phyloP scores from a whole-genome alignment of 2,329 filamentous ascomycete genomes.

The Cercospora sesami region DNA sequence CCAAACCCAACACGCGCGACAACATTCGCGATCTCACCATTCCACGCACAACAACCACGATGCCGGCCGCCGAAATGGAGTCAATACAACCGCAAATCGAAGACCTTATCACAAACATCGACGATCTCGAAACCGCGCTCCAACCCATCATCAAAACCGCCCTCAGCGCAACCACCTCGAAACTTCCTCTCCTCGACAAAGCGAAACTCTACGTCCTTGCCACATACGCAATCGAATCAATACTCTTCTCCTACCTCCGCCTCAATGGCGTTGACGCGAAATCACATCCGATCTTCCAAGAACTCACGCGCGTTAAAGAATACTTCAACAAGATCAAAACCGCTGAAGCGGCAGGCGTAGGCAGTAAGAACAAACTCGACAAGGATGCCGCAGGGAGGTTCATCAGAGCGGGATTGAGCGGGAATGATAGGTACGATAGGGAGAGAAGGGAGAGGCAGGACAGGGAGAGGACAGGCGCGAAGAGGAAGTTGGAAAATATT shows the following conservation, averaged over 20 bases:
- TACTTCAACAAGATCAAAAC: conserved; percentile 91
- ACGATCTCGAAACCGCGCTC: conserved; percentile 72
- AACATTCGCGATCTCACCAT: conserved; percentile 3
- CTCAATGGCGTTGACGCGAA: conserved; percentile 79
- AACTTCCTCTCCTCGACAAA: conserved; percentile 88
- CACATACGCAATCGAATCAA: conserved; percentile 85
- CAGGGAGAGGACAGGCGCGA: conserved; percentile 40
- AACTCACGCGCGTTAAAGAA: conserved; percentile 81
- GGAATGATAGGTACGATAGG: conserved; percentile 49
- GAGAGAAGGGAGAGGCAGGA: conserved; percentile 42
- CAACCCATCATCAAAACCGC: conserved; percentile 68
- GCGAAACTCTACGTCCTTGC: conserved; percentile 89
- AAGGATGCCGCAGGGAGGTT: conserved; percentile 78
- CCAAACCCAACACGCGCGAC: background rate
- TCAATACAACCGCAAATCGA: conserved; percentile 66
- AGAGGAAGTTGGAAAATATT: conserved; percentile 41
- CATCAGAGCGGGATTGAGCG: conserved; percentile 72
- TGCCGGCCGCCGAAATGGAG: conserved; percentile 48
- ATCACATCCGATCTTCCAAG: conserved; percentile 78
- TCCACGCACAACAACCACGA: conserved; percentile 3
- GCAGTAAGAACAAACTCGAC: conserved; percentile 60
- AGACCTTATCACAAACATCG: conserved; percentile 69
- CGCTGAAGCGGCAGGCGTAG: conserved; percentile 53
- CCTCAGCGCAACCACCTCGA: conserved; percentile 68
- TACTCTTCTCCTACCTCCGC: conserved; percentile 80